These are phyloP conservation scores for Alternaria burnsii DNA, from an alignment of 2,329 filamentous ascomycete genomes.

Conservation along the genomic window DNA sequence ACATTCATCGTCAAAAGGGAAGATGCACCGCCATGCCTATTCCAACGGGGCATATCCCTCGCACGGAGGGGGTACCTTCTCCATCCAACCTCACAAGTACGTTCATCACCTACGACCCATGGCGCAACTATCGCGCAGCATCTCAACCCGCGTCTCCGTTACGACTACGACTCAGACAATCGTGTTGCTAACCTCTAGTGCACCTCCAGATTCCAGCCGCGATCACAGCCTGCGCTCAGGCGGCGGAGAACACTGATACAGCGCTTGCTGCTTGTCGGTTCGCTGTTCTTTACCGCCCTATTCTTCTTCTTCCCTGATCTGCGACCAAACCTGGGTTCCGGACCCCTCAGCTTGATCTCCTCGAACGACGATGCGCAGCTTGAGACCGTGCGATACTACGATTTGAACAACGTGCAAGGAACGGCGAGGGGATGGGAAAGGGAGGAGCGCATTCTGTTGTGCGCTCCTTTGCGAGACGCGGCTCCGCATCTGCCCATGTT, in stretches of 20 bases:
- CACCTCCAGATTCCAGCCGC: conserved; percentile 78
- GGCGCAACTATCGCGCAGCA: conserved; percentile 27
- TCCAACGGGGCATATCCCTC: conserved; percentile 80
- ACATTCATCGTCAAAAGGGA: conserved; percentile 65
- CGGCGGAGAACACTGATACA: conserved; percentile 76
- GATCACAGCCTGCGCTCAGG: conserved; percentile 76
- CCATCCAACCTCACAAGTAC: conserved; percentile 89
- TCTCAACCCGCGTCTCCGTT: conserved; percentile 28
- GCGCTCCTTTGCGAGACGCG: conserved; percentile 92
- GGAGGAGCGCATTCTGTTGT: conserved; percentile 93
- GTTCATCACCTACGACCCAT: conserved; percentile 45
- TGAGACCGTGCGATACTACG: conserved; percentile 96
- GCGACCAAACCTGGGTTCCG: conserved; percentile 67
- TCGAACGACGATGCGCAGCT: conserved; percentile 76
- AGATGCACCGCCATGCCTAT: conserved; percentile 89
- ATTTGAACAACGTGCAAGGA: conserved; percentile 89
- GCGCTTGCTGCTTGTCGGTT: conserved; percentile 68
- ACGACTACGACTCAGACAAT: conserved; percentile 26
- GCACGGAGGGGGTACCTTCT: conserved; percentile 76
- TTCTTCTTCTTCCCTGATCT: conserved; percentile 81
- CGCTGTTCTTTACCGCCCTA: conserved; percentile 67
- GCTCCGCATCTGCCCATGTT: conserved; percentile 95
- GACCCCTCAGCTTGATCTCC: conserved; percentile 74
- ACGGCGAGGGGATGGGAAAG: conserved; percentile 94
- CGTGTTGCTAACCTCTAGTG: conserved; percentile 45